Conservation (phyloP, 2,329 filamentous ascomycete species). For the Alternaria viburni region DNA sequence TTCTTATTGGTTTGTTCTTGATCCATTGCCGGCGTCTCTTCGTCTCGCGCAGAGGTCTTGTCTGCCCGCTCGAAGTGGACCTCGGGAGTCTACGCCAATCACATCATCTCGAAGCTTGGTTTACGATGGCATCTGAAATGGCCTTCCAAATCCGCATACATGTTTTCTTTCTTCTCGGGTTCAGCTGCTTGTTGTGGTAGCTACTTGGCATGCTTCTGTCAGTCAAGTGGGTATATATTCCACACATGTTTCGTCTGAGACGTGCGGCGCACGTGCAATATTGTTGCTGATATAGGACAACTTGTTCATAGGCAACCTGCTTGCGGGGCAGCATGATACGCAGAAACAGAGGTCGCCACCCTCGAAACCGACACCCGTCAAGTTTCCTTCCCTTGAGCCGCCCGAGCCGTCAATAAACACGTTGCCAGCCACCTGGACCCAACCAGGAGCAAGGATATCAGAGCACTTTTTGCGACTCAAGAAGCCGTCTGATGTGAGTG, state of each 20-base stretch:
- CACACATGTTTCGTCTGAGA: conserved; percentile 39
- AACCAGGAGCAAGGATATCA: conserved; percentile 50
- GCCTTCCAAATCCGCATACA: background rate
- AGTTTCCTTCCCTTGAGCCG: conserved; percentile 58
- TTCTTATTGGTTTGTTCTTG: background rate
- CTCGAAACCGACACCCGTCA: conserved; percentile 56
- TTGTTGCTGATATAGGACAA: conserved; percentile 36
- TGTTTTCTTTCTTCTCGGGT: background rate
- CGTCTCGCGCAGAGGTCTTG: background rate
- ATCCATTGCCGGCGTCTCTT: background rate
- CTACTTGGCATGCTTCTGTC: conserved; percentile 21
- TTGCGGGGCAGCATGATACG: conserved; percentile 49
- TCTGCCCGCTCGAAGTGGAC: background rate
- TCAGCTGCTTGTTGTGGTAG: conserved; percentile 1
- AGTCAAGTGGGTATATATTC: conserved; percentile 22
- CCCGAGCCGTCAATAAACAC: conserved; percentile 34
- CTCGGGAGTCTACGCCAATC: background rate
- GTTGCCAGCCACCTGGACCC: conserved; percentile 42
- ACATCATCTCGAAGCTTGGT: background rate
- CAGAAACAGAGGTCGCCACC: conserved; percentile 56
- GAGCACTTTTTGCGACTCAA: conserved; percentile 52
- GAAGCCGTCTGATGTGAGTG: conserved; percentile 51
- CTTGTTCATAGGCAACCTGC: conserved; percentile 39
- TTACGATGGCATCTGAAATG: background rate
- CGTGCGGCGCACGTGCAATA: conserved; percentile 31